These are phyloP conservation scores for Ophiostoma novo-ulmi DNA, from an alignment of 2,329 filamentous ascomycete species.

Conservation along the genomic window DNA sequence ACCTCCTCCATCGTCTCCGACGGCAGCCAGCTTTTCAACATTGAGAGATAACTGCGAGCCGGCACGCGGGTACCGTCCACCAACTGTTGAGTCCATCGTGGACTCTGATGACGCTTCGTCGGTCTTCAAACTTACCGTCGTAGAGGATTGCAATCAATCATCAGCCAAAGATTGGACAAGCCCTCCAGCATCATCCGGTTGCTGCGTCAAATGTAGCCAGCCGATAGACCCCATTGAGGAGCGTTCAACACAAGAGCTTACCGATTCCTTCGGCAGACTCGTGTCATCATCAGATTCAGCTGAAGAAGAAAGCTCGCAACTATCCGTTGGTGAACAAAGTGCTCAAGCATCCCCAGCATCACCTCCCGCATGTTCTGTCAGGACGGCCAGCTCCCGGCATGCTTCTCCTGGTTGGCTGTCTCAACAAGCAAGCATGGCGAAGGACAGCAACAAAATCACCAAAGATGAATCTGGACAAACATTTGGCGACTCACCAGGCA, in stretches of 20 bases:
- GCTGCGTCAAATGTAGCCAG: slow-evolving; percentile 1
- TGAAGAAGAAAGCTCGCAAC: background rate
- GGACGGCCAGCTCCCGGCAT: background rate
- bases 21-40: background rate
- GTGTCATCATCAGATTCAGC: background rate
- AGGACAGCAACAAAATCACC: background rate
- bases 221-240: background rate
- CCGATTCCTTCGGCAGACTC: background rate
- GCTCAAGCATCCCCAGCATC: background rate
- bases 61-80: slow-evolving; percentile 19
- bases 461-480: background rate
- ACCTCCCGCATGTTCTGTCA: background rate
- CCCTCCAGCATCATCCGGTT: background rate
- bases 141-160: background rate
- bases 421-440: background rate
- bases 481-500: background rate
- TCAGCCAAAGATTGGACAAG: background rate
- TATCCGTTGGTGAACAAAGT: background rate
- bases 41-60: background rate
- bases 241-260: background rate
- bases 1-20: background rate
- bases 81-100: slow-evolving; percentile 24
- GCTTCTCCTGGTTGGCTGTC: background rate
- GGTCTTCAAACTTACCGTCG: background rate
- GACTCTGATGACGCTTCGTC: slow-evolving; percentile 20